Percentiles rank a stretch among this genome's conserved stretches.
Conservation (phyloP, 768 basidiomycete genomes). For the Tricholoma furcatifolium region DNA sequence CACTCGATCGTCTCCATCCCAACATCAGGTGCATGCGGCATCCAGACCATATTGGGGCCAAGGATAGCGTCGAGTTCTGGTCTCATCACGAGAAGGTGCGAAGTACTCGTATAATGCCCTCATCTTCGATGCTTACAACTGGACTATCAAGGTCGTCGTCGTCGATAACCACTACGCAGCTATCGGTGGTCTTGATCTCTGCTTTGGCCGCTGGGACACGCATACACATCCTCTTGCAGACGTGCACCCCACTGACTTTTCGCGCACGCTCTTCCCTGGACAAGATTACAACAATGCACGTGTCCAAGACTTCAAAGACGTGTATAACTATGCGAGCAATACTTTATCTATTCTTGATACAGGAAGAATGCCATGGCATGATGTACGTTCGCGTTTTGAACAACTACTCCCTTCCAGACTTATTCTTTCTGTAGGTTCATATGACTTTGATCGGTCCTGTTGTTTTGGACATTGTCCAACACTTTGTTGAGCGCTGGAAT, state of each 20-base stretch:
- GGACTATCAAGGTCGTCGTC: conserved; percentile 57
- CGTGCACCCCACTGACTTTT: conserved; percentile 85
- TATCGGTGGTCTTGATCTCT: conserved; percentile 93
- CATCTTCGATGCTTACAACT: not conserved
- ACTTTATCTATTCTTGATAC: conserved; percentile 65
- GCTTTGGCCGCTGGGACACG: conserved; percentile 97
- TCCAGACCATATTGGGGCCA: conserved; percentile 85
- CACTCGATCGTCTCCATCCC: conserved; percentile 78
- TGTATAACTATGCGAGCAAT: conserved; percentile 74
- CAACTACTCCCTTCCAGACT: not conserved
- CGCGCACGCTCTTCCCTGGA: conserved; percentile 84
- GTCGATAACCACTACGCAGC: conserved; percentile 86
- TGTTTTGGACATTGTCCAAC: conserved; percentile 90
- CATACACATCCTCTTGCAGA: conserved; percentile 89
- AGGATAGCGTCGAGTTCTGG: conserved; percentile 86
- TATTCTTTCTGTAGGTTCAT: conserved; percentile 54
- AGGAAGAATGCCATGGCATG: conserved; percentile 93
- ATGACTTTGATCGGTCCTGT: conserved; percentile 80
- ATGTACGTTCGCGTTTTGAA: conserved; percentile 49
- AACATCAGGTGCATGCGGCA: conserved; percentile 91
- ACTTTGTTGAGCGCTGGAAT: conserved; percentile 92
- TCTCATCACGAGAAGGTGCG: conserved; percentile 83
- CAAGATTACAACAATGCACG: conserved; percentile 94
- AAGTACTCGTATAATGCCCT: conserved; percentile 6
- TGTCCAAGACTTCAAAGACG: conserved; percentile 80